Percentiles rank a stretch among this genome's conserved stretches.
Conservation (phyloP, 192 early-diverging fungal genomes). For the Coemansia guatemalensis region DNA sequence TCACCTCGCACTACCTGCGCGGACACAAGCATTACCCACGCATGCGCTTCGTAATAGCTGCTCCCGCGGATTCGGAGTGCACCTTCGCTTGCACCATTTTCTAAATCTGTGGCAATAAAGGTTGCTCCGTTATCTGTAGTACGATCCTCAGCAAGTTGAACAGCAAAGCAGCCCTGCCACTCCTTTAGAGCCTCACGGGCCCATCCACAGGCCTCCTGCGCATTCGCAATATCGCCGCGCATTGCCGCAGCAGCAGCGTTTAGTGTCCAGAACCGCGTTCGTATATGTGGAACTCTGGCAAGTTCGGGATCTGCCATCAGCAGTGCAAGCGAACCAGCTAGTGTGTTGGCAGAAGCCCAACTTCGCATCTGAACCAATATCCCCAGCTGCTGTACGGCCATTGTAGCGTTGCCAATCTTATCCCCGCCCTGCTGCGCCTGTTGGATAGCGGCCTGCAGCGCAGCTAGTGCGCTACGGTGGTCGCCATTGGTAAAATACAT, state of each 20-base stretch:
- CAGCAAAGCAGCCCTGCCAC: slow-evolving; percentile 39
- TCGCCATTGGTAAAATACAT: slow-evolving; percentile 15
- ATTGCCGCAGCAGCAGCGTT: slow-evolving; percentile 10
- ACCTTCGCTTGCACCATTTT: slow-evolving; percentile 1
- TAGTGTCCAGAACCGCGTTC: slow-evolving; percentile 41
- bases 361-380: slow-evolving; percentile 20
- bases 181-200: slow-evolving; percentile 33
- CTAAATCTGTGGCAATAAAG: slow-evolving; percentile 1
- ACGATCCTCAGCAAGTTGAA: slow-evolving; percentile 5
- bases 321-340: neutral
- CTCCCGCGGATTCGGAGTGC: slow-evolving; percentile 16
- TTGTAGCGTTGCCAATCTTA: slow-evolving; percentile 6
- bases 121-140: slow-evolving; percentile 21
- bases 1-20: slow-evolving; percentile 20
- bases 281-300: slow-evolving; percentile 5
- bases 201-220: slow-evolving; percentile 21
- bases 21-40: slow-evolving; percentile 47
- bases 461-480: slow-evolving; percentile 3
- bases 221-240: slow-evolving; percentile 16
- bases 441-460: slow-evolving; percentile 12
- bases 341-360: slow-evolving; percentile 11
- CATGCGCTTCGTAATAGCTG: slow-evolving; percentile 48
- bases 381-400: slow-evolving; percentile 27
- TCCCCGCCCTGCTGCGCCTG: slow-evolving; percentile 24
- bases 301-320: slow-evolving; percentile 3